Evolutionary conservation across 352 stramenopile species (phyloP).

Genomic region (Aphanomyces invadans): DNA sequence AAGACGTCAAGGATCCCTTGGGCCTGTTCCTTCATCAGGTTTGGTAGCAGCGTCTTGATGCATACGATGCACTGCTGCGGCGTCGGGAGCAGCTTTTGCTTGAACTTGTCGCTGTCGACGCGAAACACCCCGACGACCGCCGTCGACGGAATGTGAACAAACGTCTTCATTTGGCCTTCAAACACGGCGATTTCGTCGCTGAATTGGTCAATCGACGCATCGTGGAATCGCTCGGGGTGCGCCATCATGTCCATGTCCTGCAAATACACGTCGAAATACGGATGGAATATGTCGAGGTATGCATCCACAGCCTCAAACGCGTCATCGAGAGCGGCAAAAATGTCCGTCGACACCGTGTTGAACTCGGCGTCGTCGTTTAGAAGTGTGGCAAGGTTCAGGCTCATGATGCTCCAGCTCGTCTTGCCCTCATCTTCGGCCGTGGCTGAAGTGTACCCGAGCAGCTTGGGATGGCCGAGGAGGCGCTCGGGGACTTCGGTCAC

Average conservation of each 20-base stretch:
- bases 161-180: constrained; percentile 60
- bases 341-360: constrained; percentile 74
- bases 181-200: constrained; percentile 79
- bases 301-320: constrained; percentile 74
- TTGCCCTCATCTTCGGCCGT: constrained; percentile 81
- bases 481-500: constrained; percentile 84
- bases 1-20: constrained; percentile 75
- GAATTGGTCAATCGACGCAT: constrained; percentile 69
- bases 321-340: constrained; percentile 74
- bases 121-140: constrained; percentile 89
- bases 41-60: constrained; percentile 74
- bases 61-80: constrained; percentile 81
- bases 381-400: constrained; percentile 72
- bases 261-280: constrained; percentile 77
- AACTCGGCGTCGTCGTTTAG: constrained; percentile 79
- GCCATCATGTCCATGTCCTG: constrained; percentile 77
- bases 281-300: constrained; percentile 86
- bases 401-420: constrained; percentile 64
- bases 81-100: constrained; percentile 79
- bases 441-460: constrained; percentile 69
- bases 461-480: constrained; percentile 69
- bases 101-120: constrained; percentile 85
- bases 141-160: constrained; percentile 74
- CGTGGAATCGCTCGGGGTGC: constrained; percentile 57
- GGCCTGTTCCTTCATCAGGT: constrained; percentile 85